These are phyloP conservation scores for Pouteria glomerata DNA, from an alignment of 148 eudicot species.

Conservation along the genomic window DNA sequence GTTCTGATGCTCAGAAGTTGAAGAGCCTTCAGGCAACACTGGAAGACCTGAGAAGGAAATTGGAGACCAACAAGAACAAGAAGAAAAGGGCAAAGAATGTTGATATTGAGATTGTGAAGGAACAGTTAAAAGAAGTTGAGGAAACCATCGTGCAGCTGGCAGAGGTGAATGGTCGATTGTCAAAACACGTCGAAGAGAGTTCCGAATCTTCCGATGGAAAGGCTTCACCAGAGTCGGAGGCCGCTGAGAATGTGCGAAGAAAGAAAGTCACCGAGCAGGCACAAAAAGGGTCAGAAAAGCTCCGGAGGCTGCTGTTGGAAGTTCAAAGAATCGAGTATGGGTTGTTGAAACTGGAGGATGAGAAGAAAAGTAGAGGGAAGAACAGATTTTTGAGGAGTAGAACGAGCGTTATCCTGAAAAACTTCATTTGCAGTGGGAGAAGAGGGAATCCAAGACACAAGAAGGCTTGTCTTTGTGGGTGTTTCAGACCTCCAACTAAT, in stretches of 20 bases:
- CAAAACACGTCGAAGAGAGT: conserved; percentile 41
- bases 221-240: conserved; percentile 32
- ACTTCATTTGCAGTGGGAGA: conserved; percentile 55
- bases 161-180: conserved; percentile 50
- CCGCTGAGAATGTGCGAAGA: conserved; percentile 25
- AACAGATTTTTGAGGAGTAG: conserved; percentile 32
- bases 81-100: conserved; percentile 34
- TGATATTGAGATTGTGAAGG: conserved; percentile 50
- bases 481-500: conserved; percentile 13
- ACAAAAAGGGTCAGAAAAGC: conserved; percentile 65
- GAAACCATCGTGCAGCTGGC: conserved; percentile 51
- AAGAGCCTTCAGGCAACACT: conserved; percentile 44
- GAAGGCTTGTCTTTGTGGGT: neutral
- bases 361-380: conserved; percentile 48
- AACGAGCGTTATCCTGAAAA: conserved; percentile 23
- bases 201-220: conserved; percentile 17
- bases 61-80: conserved; percentile 47
- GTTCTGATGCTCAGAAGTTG: conserved; percentile 64
- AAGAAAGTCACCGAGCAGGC: conserved; percentile 55
- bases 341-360: conserved; percentile 57
- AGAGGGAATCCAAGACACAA: conserved; percentile 10
- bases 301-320: conserved; percentile 60
- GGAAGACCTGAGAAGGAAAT: conserved; percentile 52
- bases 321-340: conserved; percentile 63
- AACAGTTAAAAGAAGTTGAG: conserved; percentile 62